Evolutionary conservation across 768 basidiomycete genomes (phyloP).

Genomic region (Plicaturopsis crispa): DNA sequence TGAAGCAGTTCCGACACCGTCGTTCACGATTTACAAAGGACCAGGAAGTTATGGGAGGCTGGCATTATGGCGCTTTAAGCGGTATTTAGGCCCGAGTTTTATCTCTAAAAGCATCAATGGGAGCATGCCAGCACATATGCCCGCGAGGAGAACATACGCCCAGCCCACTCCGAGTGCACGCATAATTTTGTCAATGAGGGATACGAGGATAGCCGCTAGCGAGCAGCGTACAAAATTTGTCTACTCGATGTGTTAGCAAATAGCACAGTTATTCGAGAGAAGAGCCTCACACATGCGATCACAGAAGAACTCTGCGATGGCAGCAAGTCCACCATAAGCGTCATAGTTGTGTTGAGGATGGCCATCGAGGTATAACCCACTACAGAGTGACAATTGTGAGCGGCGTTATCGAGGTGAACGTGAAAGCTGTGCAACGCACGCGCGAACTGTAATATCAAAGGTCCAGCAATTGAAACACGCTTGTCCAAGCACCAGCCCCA

Average conservation of each 20-base stretch:
- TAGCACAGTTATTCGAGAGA: not conserved
- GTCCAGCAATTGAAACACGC: slow-evolving; percentile 40
- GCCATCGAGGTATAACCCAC: slow-evolving; percentile 14
- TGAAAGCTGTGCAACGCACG: no score
- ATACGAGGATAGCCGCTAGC: slow-evolving; percentile 51
- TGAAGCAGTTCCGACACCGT: no score
- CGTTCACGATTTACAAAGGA: no score
- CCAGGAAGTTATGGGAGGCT: no score
- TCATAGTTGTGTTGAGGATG: slow-evolving; percentile 17
- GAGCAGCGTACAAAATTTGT: slow-evolving; percentile 66
- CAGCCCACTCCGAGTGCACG: slow-evolving; percentile 56
- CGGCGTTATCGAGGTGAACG: no score
- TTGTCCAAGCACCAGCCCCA: slow-evolving; percentile 58
- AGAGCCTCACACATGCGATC: slow-evolving; percentile 16
- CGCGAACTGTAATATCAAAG: slow-evolving; percentile 41
- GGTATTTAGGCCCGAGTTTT: slow-evolving; percentile 46
- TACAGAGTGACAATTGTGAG: no score
- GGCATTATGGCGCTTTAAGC: no score
- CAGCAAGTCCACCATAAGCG: slow-evolving; percentile 14
- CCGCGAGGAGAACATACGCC: slow-evolving; percentile 59
- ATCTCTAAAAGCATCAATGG: slow-evolving; percentile 47
- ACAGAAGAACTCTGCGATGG: slow-evolving; percentile 16
- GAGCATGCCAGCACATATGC: slow-evolving; percentile 34
- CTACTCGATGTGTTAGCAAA: slow-evolving; percentile 23
- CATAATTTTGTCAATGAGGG: slow-evolving; percentile 56